phyloP scores from a whole-genome alignment of 148 eudicot species.

The Fagopyrum homotropicum region DNA sequence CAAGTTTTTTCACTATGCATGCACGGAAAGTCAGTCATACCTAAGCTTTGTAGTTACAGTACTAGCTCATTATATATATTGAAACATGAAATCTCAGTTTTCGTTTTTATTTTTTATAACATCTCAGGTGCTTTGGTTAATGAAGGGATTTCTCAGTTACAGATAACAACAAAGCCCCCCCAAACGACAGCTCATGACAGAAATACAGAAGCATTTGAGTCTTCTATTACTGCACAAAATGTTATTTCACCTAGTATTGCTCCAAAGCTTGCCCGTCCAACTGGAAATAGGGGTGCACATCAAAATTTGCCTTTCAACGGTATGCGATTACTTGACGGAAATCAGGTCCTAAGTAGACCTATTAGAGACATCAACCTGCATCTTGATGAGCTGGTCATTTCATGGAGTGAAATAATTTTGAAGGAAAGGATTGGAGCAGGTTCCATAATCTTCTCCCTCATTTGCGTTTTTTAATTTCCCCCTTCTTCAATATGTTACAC shows the following conservation, averaged over 20 bases:
- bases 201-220: conserved; percentile 31
- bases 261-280: conserved; percentile 30
- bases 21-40: too few species aligned
- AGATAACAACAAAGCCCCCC: conserved; percentile 20
- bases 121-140: conserved; percentile 3
- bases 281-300: conserved; percentile 29
- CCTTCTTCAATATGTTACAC: too few species aligned
- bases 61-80: too few species aligned
- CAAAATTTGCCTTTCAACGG: conserved; percentile 23
- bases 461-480: not conserved
- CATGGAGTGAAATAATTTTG: conserved; percentile 79
- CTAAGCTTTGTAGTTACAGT: too few species aligned
- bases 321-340: not conserved
- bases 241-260: conserved; percentile 23
- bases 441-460: conserved; percentile 16
- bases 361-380: conserved; percentile 46
- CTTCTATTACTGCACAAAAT: conserved; percentile 22
- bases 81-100: not conserved
- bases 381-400: conserved; percentile 76
- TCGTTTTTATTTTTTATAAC: not conserved
- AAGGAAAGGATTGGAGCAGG: conserved; percentile 93
- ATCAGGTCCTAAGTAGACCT: conserved; percentile 9
- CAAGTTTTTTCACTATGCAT: too few species aligned
- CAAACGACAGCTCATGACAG: conserved; percentile 34
- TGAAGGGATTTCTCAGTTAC: conserved; percentile 17